Base-by-base conservation (phyloP, 1,139 yeast genomes). In the Saccharomycopsis crataegensis region DNA sequence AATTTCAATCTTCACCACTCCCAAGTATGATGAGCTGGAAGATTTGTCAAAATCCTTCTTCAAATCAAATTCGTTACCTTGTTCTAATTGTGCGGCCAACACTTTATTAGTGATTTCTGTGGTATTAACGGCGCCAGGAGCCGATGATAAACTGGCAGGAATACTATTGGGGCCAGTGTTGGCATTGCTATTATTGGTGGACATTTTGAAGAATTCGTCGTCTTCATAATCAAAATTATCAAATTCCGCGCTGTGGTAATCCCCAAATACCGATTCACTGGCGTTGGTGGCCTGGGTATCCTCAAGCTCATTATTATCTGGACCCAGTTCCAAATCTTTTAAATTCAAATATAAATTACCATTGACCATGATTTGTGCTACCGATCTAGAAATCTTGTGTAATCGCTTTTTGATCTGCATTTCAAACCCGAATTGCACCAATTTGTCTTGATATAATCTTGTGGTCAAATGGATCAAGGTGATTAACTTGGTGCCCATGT, bases 351-450 rank as follows among this genome's bases (percentile, higher is more conserved):
- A 82, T 14, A 83, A 64, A 43, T 76, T 70, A 14, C 86, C 82
- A 62, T 80, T 80, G 50, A 82, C 76, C 59, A 80, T 80, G 48
- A 84, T 72, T 59, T 81, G 83, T 2, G 86, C 76, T 58, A 80
- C 74, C 2, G 82, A 70, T 6, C 75, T 65, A 1, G 82, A 76
- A 32, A 83, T 69, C 55, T 76, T 73, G 60, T 73, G 78, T 59
- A 83, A 65, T 48, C 77, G 70, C 53, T 73, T 69, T 56, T 77
- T 72, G 6, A 82, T 72, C 6, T 76, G 68, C 36, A 63, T 65
- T 52, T 78, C 79, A 58, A 73, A 70, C 52, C 75, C 73, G 11
- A 79, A 72, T 34, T 68, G 68, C 12, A 65, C 63, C 50, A 80
- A 72, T 58, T 80, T 83, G 50, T 72, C 73, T 56, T 75, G 79